These are phyloP conservation scores for Erysimum pusillum DNA, from an alignment of 441 rosid genomes.

Conservation along the genomic window DNA sequence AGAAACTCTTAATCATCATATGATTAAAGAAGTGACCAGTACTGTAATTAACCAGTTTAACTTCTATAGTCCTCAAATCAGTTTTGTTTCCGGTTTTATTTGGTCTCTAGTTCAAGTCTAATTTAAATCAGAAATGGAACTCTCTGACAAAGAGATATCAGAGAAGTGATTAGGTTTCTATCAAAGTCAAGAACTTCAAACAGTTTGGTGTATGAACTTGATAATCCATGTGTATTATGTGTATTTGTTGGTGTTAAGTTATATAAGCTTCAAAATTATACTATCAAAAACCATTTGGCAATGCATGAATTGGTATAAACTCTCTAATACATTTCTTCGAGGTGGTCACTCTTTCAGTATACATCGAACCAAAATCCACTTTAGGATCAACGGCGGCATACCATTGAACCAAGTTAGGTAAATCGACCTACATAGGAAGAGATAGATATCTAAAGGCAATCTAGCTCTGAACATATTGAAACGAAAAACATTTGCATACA, in stretches of 20 bases:
- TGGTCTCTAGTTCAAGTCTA: background rate
- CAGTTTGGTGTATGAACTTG: background rate
- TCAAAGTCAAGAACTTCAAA: background rate
- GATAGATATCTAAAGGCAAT: slow-evolving; percentile 16
- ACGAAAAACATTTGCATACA: slow-evolving; percentile 12
- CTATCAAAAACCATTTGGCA: no score
- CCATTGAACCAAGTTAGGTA: no score
- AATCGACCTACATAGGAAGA: background rate
- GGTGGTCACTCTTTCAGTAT: no score
- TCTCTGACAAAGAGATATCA: background rate
- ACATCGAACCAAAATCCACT: no score
- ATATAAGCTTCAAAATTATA: no score
- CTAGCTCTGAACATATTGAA: slow-evolving; percentile 21
- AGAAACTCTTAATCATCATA: background rate
- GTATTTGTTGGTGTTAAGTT: no score
- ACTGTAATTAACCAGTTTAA: background rate
- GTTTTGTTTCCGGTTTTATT: background rate
- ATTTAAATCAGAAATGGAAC: background rate
- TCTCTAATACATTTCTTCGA: no score
- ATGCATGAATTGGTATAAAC: no score
- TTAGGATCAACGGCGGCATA: no score
- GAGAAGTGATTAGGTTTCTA: background rate
- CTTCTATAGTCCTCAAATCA: background rate
- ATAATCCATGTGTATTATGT: background rate
- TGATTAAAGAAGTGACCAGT: background rate